A percentile compares a stretch with the other conserved stretches of the same genome.
Conservation (phyloP, 192 early-diverging fungal species). For the Radiomyces spectabilis region DNA sequence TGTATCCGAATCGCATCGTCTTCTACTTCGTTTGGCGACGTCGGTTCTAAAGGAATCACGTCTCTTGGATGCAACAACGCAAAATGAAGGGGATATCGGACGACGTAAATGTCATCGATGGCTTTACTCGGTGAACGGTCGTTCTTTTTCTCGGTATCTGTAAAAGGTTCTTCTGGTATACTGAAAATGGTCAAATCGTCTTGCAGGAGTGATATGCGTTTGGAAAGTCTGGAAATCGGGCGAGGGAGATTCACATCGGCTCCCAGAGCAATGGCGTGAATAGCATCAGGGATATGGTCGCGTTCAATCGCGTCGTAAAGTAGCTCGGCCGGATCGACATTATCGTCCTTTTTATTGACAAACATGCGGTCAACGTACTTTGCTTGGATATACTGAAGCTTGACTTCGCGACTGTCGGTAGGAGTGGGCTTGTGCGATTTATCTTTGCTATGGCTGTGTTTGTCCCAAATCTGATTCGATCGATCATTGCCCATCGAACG, state of each 20-base stretch:
- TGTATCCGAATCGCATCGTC: not conserved
- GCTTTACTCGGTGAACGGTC: no score
- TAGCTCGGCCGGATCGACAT: not conserved
- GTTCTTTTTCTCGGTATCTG: no score
- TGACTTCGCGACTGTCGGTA: slow-evolving; percentile 39
- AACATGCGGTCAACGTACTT: slow-evolving; percentile 52
- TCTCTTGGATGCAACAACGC: no score
- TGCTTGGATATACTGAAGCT: slow-evolving; percentile 47
- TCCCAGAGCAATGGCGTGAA: slow-evolving; percentile 33
- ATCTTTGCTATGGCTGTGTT: slow-evolving; percentile 16
- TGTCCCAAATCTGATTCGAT: slow-evolving; percentile 64
- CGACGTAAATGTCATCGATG: no score
- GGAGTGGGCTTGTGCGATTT: slow-evolving; percentile 23
- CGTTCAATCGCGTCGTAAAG: slow-evolving; percentile 17
- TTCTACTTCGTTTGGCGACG: not conserved
- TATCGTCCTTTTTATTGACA: slow-evolving; percentile 20
- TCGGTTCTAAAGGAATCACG: no score
- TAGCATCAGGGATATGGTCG: slow-evolving; percentile 32
- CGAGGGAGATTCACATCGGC: slow-evolving; percentile 40
- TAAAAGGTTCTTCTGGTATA: not conserved
- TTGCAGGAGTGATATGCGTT: not conserved
- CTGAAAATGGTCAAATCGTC: not conserved
- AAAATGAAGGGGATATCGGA: no score
- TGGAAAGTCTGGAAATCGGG: slow-evolving; percentile 5
- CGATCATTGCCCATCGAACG: slow-evolving; percentile 52